Percentiles rank a stretch among this genome's conserved stretches.
These are phyloP conservation scores for Camillea tinctor DNA, from an alignment of 2,329 filamentous ascomycete genomes.

Conservation along the genomic window DNA sequence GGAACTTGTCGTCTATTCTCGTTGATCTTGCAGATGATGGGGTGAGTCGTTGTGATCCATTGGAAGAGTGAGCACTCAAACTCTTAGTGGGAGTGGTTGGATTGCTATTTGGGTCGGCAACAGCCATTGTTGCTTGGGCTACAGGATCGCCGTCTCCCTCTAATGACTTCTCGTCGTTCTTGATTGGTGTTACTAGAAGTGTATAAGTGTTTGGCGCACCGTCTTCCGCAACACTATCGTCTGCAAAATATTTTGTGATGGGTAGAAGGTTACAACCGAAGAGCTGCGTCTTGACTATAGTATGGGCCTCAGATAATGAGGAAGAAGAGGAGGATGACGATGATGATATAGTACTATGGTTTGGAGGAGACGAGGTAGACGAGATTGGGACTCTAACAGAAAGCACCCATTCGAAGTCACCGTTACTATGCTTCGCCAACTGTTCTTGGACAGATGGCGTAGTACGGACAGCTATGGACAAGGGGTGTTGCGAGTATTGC, in stretches of 20 bases:
- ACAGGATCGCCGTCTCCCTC: slow-evolving; percentile 12
- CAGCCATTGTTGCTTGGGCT: slow-evolving; percentile 20
- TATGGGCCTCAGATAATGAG: slow-evolving; percentile 15
- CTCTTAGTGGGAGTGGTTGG: slow-evolving; percentile 18
- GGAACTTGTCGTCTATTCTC: slow-evolving; percentile 34
- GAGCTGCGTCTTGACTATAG: slow-evolving; percentile 25
- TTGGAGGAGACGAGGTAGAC: slow-evolving; percentile 1
- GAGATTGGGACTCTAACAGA: slow-evolving; percentile 19
- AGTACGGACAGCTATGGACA: slow-evolving; percentile 27
- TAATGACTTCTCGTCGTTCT: slow-evolving; percentile 23
- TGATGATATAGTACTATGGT: slow-evolving; percentile 8
- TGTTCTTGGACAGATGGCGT: slow-evolving; percentile 30
- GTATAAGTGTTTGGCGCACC: slow-evolving; percentile 40
- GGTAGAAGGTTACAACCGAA: slow-evolving; percentile 55
- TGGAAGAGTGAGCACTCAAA: slow-evolving; percentile 4
- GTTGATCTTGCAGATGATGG: slow-evolving; percentile 27
- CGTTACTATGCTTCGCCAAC: slow-evolving; percentile 30
- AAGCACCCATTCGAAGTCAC: slow-evolving; percentile 32
- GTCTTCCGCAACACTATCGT: slow-evolving; percentile 20
- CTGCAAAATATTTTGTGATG: slow-evolving; percentile 30
- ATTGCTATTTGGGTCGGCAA: slow-evolving; percentile 10
- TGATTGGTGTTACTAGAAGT: slow-evolving; percentile 38
- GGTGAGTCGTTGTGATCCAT: slow-evolving; percentile 11
- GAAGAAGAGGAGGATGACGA: too few relatives aligned
- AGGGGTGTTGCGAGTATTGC: slow-evolving; percentile 26